phyloP scores from a whole-genome alignment of 129 eudicot genomes.

The Pulicaria dysenterica region DNA sequence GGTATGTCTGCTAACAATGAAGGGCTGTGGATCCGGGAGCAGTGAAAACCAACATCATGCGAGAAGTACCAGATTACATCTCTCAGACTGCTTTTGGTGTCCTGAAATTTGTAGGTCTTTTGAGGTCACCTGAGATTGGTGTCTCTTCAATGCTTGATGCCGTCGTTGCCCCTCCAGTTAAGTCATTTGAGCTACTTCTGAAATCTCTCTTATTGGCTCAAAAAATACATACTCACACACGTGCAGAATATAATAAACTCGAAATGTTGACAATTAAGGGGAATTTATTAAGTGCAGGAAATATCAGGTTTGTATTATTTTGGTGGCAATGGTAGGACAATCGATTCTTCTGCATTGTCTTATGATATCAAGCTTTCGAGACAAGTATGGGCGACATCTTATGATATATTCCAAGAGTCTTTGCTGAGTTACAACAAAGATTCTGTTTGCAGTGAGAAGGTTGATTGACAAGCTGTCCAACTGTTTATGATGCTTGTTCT shows the following conservation, averaged over 20 bases:
- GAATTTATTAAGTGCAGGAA: slow-evolving; percentile 57
- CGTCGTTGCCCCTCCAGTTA: slow-evolving; percentile 67
- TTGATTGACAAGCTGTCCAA: not conserved
- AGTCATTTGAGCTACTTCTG: slow-evolving; percentile 25
- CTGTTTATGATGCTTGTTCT: no score
- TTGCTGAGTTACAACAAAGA: slow-evolving; percentile 19
- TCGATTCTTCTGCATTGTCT: slow-evolving; percentile 69
- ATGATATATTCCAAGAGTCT: slow-evolving; percentile 51
- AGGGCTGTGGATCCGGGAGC: slow-evolving; percentile 92
- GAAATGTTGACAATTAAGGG: not conserved
- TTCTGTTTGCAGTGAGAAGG: slow-evolving; percentile 13
- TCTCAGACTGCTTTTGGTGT: slow-evolving; percentile 46
- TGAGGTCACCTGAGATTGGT: slow-evolving; percentile 62
- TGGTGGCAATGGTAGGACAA: slow-evolving; percentile 79
- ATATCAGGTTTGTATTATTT: slow-evolving; percentile 71
- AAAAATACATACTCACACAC: not conserved
- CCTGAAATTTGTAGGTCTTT: slow-evolving; percentile 56
- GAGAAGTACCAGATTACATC: slow-evolving; percentile 66
- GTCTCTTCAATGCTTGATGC: slow-evolving; percentile 57
- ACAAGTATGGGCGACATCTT: slow-evolving; percentile 71
- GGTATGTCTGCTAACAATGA: slow-evolving; percentile 12
- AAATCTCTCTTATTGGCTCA: not conserved
- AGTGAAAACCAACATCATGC: slow-evolving; percentile 83
- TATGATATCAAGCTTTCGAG: slow-evolving; percentile 52
- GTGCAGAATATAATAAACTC: not conserved